Percentiles rank a stretch among this genome's conserved stretches.
Conservation (phyloP, 257 asterid genomes). For the Coffea eugenioides region DNA sequence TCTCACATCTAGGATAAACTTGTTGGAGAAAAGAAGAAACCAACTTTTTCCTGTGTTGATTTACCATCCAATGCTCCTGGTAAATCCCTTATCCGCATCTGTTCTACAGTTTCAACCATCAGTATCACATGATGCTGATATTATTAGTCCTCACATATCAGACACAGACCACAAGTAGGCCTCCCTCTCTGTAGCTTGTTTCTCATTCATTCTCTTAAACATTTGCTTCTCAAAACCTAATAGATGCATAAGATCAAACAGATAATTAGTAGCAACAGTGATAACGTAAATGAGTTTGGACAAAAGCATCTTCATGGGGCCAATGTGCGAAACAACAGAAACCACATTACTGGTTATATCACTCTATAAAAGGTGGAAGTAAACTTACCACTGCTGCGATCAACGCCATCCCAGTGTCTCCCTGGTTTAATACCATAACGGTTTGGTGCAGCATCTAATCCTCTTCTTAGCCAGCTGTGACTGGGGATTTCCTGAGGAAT, state of each 20-base stretch:
- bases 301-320: background rate
- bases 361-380: background rate
- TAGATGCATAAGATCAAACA: slow-evolving; percentile 5
- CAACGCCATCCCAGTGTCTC: slow-evolving; percentile 96
- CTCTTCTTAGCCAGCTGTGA: slow-evolving; percentile 82
- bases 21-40: too few relatives aligned
- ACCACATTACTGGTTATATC: background rate
- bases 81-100: too few relatives aligned
- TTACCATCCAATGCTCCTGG: too few relatives aligned
- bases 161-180: slow-evolving; percentile 90
- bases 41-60: too few relatives aligned
- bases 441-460: slow-evolving; percentile 68
- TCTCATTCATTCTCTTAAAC: slow-evolving; percentile 70
- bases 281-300: background rate
- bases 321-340: background rate
- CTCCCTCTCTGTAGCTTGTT: slow-evolving; percentile 70
- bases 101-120: too few relatives aligned
- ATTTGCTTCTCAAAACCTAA: slow-evolving; percentile 68
- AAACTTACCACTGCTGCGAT: slow-evolving; percentile 70
- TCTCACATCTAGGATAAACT: too few relatives aligned
- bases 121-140: background rate
- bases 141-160: slow-evolving; percentile 48
- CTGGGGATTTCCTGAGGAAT: slow-evolving; percentile 75
- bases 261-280: background rate
- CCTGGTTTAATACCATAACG: slow-evolving; percentile 91